phyloP scores from a whole-genome alignment of 208 protist species.

The Vickermania ingenoplastis region DNA sequence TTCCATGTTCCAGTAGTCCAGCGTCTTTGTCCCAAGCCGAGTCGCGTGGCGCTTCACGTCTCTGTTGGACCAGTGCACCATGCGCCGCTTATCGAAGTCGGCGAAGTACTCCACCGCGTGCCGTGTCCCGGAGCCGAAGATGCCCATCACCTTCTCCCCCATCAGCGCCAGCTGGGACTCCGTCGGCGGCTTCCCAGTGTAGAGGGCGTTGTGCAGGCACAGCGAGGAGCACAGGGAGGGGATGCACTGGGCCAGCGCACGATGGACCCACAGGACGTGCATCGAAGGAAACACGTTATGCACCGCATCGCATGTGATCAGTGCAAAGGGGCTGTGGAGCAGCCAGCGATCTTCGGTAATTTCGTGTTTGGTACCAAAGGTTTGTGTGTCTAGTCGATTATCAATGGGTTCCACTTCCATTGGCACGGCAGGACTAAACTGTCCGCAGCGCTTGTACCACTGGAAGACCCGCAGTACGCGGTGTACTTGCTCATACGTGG shows the following conservation, averaged over 20 bases:
- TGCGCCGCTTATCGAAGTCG: slow-evolving; percentile 64
- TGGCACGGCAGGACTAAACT: slow-evolving; percentile 65
- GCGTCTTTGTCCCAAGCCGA: slow-evolving; percentile 74
- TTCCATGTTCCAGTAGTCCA: slow-evolving; percentile 77
- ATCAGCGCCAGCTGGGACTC: slow-evolving; percentile 72
- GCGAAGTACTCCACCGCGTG: slow-evolving; percentile 78
- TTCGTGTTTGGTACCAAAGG: slow-evolving; percentile 59
- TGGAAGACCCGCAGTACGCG: slow-evolving; percentile 71
- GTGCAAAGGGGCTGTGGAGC: slow-evolving; percentile 78
- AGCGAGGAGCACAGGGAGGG: slow-evolving; percentile 82
- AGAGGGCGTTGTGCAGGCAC: slow-evolving; percentile 77
- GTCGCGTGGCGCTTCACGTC: slow-evolving; percentile 77
- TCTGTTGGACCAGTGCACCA: slow-evolving; percentile 86
- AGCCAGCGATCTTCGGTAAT: slow-evolving; percentile 63
- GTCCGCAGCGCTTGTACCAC: slow-evolving; percentile 81
- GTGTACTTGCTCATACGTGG: slow-evolving; percentile 63
- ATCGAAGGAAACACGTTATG: slow-evolving; percentile 66
- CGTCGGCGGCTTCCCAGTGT: slow-evolving; percentile 79
- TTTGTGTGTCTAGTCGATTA: slow-evolving; percentile 74
- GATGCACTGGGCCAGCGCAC: slow-evolving; percentile 73
- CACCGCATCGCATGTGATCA: slow-evolving; percentile 57
- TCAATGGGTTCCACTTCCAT: slow-evolving; percentile 61
- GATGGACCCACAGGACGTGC: slow-evolving; percentile 79
- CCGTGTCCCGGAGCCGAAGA: slow-evolving; percentile 81
- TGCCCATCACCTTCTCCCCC: slow-evolving; percentile 82